Base-by-base conservation (phyloP, 2,329 filamentous ascomycete species). In the Claviceps pusilla region DNA sequence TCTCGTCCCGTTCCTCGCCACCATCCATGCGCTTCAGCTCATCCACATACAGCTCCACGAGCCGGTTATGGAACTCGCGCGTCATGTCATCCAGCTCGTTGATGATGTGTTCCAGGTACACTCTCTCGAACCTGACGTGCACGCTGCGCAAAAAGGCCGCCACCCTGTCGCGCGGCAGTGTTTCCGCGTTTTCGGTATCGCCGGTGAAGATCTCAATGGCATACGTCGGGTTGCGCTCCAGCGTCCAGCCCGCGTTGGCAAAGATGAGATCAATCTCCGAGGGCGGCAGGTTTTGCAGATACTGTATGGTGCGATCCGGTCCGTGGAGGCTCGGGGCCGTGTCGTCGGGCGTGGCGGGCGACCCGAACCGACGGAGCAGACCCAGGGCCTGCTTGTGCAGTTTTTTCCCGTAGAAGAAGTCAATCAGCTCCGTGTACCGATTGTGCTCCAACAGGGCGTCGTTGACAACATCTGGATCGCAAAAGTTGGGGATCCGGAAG, bases 401-500 rank as follows among this genome's bases (percentile, higher is more conserved):
- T 67, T 86, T 90, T 72, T 98, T 98, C 58, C 93, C 93, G 63
- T 94, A 89, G 60, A 97, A 83, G 65, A 98, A 98, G 67, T 97
- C 91, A n/a, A 98, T 89, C 1, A 98, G 74, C 69, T 97, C 91
- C 52, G 85, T 91, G 68, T 95, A 96, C 37, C 90, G 82, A 55
- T 87, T 87, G 45, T 84, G 88, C 66, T 95, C 88, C 56, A 95
- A 82, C 4, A 98, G 74, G 62, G 89, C 89, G 68, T 95, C 87
- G 65, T 95, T 93, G 28, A 98, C 91, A 3, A 97, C 93, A 35
- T 88, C 85, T 0, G 93, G 91, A 62, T 98, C 91, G 67, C 93
- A 97, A 65, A 96, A 97, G 67, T 98, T 98, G 64, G 90, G 85
- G 52, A 97, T 88, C 29, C 93, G 89, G 72, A 98, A 97, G 0